Base-by-base conservation (phyloP, 2,329 filamentous ascomycete genomes). In the Didymella lethalis region DNA sequence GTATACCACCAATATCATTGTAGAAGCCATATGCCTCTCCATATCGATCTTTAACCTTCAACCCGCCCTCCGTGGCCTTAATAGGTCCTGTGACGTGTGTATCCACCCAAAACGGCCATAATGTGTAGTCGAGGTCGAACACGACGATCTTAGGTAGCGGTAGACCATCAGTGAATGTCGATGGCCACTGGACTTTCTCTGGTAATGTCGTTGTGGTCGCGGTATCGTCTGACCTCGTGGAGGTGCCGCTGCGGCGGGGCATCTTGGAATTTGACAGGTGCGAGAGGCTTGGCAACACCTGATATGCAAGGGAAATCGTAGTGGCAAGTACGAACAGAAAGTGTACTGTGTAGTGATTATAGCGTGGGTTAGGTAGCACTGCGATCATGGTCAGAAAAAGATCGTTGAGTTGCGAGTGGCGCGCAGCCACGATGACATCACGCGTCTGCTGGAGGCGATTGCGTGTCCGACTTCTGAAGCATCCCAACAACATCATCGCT, bases 101-200 rank as follows among this genome's bases (percentile, higher is more conserved):
- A 81, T 98, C 95, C 1, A 96, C 89, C 94, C 94, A 98, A 80
- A 97, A 97, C 4, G 93, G 93, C 95, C 94, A 98, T n/a, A 98
- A 84, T 0, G 95, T 98, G 83, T 97, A 98, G 83, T 98, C 94
- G 63, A 98, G 87, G 77, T 98, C 95, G 80, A 98, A 97, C 64
- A 95, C 91, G 69, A 98, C 85, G 66, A 97, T 84, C 62, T 89
- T 88, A 0, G 93, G 93, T 1, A 97, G 85, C 0, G 92, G 91
- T 0, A 88, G 85, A 41, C 86, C 84, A 66, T 89, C 87, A 61
- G 79, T 86, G 77, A 89, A 87, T 12, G 85, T 88, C 16, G 80
- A 75, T 4, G 85, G 85, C 62, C 79, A 75, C 34, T 70, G 66
- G 5, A 76, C 71, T 23, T 72, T 70, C 23, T 73, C 64, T 10